Percentiles rank a stretch among this genome's conserved stretches.
phyloP scores from a whole-genome alignment of 495 filamentous ascomycete species.

The Daldinia concentrica region DNA sequence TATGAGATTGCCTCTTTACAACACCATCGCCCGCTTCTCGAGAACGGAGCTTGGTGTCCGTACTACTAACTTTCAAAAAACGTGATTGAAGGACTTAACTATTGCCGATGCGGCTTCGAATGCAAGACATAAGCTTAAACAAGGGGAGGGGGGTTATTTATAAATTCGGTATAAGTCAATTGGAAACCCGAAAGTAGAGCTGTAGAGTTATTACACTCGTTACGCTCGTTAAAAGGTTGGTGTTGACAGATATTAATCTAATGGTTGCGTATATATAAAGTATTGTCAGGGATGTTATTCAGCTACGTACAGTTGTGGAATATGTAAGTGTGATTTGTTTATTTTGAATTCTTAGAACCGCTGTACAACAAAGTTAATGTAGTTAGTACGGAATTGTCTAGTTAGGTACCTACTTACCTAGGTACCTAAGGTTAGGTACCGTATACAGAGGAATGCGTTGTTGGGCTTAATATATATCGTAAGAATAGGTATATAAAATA shows the following conservation, averaged over 20 bases:
- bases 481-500: neutral
- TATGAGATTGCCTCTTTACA: neutral
- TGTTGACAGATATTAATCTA: neutral
- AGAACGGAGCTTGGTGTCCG: conserved; percentile 27
- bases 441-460: neutral
- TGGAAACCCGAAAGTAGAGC: conserved; percentile 1
- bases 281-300: neutral
- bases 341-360: neutral
- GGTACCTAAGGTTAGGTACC: too few relatives aligned
- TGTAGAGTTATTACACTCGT: neutral
- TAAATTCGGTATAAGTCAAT: conserved; percentile 5
- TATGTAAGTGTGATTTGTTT: neutral
- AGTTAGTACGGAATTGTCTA: neutral
- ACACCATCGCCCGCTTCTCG: conserved; percentile 4
- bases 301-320: neutral
- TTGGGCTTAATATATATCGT: neutral
- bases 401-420: too few relatives aligned
- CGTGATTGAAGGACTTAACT: conserved; percentile 11
- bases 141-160: neutral
- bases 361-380: neutral
- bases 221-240: neutral
- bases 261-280: neutral
- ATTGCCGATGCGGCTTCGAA: conserved; percentile 15
- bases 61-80: conserved; percentile 4
- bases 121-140: conserved; percentile 7